phyloP scores from a whole-genome alignment of 2,329 filamentous ascomycete genomes.

The Colletotrichum liriopes region DNA sequence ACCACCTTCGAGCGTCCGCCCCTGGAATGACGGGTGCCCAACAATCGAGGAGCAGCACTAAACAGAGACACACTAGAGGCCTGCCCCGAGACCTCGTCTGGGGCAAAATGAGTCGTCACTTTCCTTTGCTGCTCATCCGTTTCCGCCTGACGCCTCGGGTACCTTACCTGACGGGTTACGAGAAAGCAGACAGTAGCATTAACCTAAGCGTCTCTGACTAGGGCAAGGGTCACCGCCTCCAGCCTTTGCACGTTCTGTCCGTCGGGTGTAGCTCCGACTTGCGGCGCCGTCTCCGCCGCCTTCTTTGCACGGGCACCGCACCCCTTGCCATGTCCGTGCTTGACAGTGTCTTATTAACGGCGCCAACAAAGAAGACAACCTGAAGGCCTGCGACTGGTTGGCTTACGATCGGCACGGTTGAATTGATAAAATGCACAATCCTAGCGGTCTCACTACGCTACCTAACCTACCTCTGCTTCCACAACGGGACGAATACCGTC shows the following conservation, averaged over 20 bases:
- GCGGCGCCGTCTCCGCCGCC: slow-evolving; percentile 24
- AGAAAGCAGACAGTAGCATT: slow-evolving; percentile 1
- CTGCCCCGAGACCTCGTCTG: slow-evolving; percentile 28
- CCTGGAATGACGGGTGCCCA: background rate
- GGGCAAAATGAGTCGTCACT: slow-evolving; percentile 18
- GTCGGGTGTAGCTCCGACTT: slow-evolving; percentile 31
- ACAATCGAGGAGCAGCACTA: slow-evolving; percentile 7
- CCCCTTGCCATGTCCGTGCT: slow-evolving; percentile 31
- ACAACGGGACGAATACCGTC: slow-evolving; percentile 1
- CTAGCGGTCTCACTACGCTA: background rate
- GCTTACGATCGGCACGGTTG: slow-evolving; percentile 34
- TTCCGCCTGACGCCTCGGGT: background rate
- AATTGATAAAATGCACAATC: slow-evolving; percentile 13
- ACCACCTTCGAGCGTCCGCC: background rate
- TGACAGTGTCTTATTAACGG: slow-evolving; percentile 18
- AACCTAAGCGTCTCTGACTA: background rate
- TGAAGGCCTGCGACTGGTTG: slow-evolving; percentile 24
- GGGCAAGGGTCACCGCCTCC: slow-evolving; percentile 17
- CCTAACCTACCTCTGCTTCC: background rate
- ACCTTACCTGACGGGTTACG: background rate
- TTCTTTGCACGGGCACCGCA: slow-evolving; percentile 3
- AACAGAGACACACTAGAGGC: slow-evolving; percentile 31
- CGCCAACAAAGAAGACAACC: slow-evolving; percentile 8
- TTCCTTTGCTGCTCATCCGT: background rate
- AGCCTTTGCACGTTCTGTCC: slow-evolving; percentile 3